phyloP scores from a whole-genome alignment of 2,329 filamentous ascomycete genomes.

The Diaporthe australafricana region DNA sequence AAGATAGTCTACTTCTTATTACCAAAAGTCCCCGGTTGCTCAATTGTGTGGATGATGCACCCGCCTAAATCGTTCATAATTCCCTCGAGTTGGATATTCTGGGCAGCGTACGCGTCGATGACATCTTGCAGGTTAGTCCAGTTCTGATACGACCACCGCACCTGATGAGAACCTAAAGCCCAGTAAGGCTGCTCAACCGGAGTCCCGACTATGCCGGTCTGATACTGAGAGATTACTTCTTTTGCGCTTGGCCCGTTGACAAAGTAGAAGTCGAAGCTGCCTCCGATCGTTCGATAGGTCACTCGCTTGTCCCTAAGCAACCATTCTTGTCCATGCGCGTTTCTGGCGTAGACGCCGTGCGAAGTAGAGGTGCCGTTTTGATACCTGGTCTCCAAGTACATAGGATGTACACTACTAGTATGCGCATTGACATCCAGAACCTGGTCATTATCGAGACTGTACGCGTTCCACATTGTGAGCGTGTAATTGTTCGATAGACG shows the following conservation, averaged over 20 bases:
- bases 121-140: background rate
- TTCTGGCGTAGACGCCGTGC: background rate
- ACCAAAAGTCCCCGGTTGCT: too few relatives aligned
- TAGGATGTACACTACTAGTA: background rate
- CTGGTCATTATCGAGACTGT: background rate
- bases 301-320: background rate
- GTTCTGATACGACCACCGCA: background rate
- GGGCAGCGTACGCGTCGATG: background rate
- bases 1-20: background rate
- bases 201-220: background rate
- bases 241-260: background rate
- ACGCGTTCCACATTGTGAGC: background rate
- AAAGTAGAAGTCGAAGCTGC: conserved; percentile 6
- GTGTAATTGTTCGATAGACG: conserved; percentile 3
- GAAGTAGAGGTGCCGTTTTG: background rate
- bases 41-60: too few relatives aligned
- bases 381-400: conserved; percentile 1
- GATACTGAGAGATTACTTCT: background rate
- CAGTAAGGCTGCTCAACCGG: background rate
- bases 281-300: background rate
- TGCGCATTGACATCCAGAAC: background rate
- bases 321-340: conserved; percentile 2
- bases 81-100: conserved; percentile 1
- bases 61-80: background rate
- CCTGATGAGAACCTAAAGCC: background rate